Evolutionary conservation across 169 alveolate species (phyloP), one percentile per base, ranked within the genome.

Genomic region (Babesia ovis): DNA sequence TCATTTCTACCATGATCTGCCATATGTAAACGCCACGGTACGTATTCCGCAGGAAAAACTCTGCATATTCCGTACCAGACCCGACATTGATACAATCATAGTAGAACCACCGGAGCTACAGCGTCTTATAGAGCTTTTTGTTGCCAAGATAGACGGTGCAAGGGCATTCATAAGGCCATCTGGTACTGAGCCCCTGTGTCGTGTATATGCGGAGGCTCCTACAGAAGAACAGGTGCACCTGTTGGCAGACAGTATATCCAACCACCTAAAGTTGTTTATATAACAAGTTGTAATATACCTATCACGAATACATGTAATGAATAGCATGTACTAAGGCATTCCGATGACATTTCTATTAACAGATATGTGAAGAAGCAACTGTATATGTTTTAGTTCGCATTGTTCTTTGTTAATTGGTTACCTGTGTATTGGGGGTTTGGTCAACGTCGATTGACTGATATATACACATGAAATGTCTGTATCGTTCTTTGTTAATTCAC

Each of bases 131-230:
- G 81, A 81, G 20, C 16, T 75, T 58, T 43, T 57, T 18, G 83
- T 71, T 2, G 53, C 56, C 48, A 72, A 69, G 43, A 14, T 69
- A 4, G 16, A 58, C 0, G 55, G 73, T 37, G 85, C 85, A 4
- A 67, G 92, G 18, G 87, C 90, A 51, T 86, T 86, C 71, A 46
- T 86, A 0, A 59, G 92, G 42, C 91, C 92, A 4, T 86, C 92
- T 4, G 92, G 92, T 18, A 86, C 92, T 1, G 92, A 86, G 43
- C 39, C 60, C 32, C 43, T 86, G 23, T 45, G 80, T 53, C 85
- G 92, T 35, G 69, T 86, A 35, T 86, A 83, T 67, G 89, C 88
- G 6, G 92, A 96, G 73, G 95, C 95, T 14, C 72, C 81, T 48
- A 91, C 82, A n/a, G 50, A 48, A 27, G 91, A 77, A 35, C 60